These are phyloP conservation scores for Scheffersomyces quercinus DNA, from an alignment of 1,139 yeast genomes.

Conservation along the genomic window DNA sequence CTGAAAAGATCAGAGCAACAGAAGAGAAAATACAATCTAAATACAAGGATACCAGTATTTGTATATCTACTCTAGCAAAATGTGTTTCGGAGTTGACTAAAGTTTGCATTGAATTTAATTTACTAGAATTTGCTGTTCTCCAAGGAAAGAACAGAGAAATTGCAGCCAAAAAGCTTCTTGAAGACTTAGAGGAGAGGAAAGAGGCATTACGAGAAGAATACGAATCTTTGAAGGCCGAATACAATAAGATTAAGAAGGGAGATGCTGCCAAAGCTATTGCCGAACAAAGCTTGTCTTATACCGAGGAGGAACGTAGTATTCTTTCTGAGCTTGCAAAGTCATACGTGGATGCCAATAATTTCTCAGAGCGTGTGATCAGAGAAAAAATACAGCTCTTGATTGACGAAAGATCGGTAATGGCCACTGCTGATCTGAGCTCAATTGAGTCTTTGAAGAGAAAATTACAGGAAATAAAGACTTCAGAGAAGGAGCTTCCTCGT, in stretches of 20 bases:
- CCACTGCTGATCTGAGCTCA: constrained; percentile 42
- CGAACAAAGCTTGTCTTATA: constrained; percentile 37
- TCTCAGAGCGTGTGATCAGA: constrained; percentile 39
- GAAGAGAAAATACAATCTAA: constrained; percentile 27
- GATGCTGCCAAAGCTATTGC: constrained; percentile 46
- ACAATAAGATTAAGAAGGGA: constrained; percentile 44
- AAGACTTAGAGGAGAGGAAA: constrained; percentile 35
- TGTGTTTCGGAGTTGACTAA: constrained; percentile 21
- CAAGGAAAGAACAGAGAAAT: constrained; percentile 37
- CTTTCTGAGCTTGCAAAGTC: constrained; percentile 45
- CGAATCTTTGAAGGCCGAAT: constrained; percentile 39
- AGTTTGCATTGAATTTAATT: constrained; percentile 21
- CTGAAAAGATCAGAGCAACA: constrained; percentile 25
- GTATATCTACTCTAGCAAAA: constrained; percentile 14
- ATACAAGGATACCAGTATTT: constrained; percentile 18
- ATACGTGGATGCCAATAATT: constrained; percentile 42
- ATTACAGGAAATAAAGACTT: constrained; percentile 28
- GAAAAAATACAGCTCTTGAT: constrained; percentile 34
- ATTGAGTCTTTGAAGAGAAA: constrained; percentile 33
- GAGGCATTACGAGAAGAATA: constrained; percentile 31
- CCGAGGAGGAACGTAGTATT: constrained; percentile 42
- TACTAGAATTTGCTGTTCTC: constrained; percentile 21
- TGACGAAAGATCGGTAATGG: constrained; percentile 40
- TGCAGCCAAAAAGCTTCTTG: constrained; percentile 31
- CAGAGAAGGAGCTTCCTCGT: constrained; percentile 36